These are phyloP conservation scores for Talinum fruticosum DNA, from an alignment of 148 eudicot species.

Conservation along the genomic window DNA sequence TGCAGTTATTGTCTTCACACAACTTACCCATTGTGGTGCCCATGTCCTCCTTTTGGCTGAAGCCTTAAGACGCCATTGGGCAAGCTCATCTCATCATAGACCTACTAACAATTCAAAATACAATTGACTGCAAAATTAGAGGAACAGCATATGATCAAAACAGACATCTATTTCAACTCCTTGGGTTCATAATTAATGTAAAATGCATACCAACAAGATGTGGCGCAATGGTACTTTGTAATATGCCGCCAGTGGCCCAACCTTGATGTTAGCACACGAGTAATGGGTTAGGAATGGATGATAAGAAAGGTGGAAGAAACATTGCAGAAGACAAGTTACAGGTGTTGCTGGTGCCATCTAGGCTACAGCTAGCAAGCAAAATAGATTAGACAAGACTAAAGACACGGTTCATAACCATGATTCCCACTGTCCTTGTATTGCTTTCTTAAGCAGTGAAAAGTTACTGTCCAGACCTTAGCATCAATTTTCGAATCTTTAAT, in stretches of 20 bases:
- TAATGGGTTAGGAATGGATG: slow-evolving; percentile 9
- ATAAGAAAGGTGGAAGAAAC: not conserved
- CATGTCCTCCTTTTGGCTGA: slow-evolving; percentile 97
- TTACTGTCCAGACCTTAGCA: no score
- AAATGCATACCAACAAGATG: slow-evolving; percentile 65
- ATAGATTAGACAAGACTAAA: not conserved
- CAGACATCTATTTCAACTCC: not conserved
- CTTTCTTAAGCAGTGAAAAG: no score
- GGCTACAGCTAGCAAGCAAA: slow-evolving; percentile 1
- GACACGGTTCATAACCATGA: not conserved
- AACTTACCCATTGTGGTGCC: slow-evolving; percentile 90
- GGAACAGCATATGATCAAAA: not conserved
- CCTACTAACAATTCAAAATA: slow-evolving; percentile 34
- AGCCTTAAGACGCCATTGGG: slow-evolving; percentile 94
- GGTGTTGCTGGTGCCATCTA: not conserved
- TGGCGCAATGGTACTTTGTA: slow-evolving; percentile 90
- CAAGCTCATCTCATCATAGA: slow-evolving; percentile 94
- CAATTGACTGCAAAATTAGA: not conserved
- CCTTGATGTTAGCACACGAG: slow-evolving; percentile 37
- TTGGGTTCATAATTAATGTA: not conserved
- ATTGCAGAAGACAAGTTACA: not conserved
- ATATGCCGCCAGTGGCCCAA: slow-evolving; percentile 94
- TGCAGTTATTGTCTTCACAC: not conserved
- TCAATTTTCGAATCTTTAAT: no score
- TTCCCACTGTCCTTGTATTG: no score